These are phyloP conservation scores for Aspergillus quadricinctus DNA, from an alignment of 2,329 filamentous ascomycete species.

Conservation along the genomic window DNA sequence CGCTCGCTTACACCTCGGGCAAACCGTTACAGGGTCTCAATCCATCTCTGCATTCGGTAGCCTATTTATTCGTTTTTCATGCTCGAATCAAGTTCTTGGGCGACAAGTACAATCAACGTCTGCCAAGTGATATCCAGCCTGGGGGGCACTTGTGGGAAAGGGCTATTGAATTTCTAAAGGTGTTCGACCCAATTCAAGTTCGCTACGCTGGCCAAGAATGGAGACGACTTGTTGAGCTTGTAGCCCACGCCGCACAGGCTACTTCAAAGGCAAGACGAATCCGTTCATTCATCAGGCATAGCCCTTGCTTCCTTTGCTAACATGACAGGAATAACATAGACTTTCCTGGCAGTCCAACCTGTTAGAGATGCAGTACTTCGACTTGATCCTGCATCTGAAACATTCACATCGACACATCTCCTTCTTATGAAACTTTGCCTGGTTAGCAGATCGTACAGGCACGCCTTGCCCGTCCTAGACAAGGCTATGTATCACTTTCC, in stretches of 20 bases:
- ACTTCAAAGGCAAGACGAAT: slow-evolving; percentile 29
- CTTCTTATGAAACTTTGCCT: slow-evolving; percentile 40
- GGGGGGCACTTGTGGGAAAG: slow-evolving; percentile 48
- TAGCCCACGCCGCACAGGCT: slow-evolving; percentile 26
- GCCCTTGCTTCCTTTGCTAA: not conserved
- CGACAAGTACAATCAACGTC: slow-evolving; percentile 30
- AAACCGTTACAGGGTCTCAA: slow-evolving; percentile 40
- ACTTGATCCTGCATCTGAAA: slow-evolving; percentile 40
- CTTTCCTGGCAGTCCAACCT: slow-evolving; percentile 33
- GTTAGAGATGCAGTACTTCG: slow-evolving; percentile 43
- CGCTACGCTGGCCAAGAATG: slow-evolving; percentile 42
- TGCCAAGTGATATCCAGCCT: slow-evolving; percentile 40
- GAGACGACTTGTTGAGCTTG: slow-evolving; percentile 31
- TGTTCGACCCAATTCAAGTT: slow-evolving; percentile 47
- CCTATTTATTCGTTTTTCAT: slow-evolving; percentile 54
- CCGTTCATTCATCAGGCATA: not conserved
- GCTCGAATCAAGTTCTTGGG: slow-evolving; percentile 42
- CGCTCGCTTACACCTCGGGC: slow-evolving; percentile 3
- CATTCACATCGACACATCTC: slow-evolving; percentile 42
- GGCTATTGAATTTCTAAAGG: slow-evolving; percentile 48
- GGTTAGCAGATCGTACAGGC: slow-evolving; percentile 35
- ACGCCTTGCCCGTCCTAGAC: slow-evolving; percentile 40
- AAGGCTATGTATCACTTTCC: slow-evolving; percentile 42
- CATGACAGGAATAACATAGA: slow-evolving; percentile 25
- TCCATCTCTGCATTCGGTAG: slow-evolving; percentile 55